These are phyloP conservation scores for Auxenochlorella pyrenoidosa DNA, from an alignment of 139 green algal species.

Conservation along the genomic window DNA sequence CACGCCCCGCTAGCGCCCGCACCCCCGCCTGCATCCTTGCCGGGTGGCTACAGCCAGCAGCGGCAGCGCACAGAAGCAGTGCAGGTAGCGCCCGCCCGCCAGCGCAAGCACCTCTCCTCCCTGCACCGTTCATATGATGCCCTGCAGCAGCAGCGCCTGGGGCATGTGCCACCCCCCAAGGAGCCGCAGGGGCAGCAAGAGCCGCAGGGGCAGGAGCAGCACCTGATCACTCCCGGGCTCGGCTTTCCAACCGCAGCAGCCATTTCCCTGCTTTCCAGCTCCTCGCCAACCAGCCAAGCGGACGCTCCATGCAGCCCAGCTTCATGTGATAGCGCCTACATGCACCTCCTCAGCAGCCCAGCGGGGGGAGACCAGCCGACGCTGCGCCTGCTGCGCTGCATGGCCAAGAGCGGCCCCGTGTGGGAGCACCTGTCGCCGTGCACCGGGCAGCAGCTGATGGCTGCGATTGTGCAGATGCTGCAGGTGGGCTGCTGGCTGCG, in stretches of 20 bases:
- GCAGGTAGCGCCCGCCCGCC: background rate
- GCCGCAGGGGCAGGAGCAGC: no score
- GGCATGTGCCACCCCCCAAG: background rate
- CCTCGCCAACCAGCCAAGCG: no score
- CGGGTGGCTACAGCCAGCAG: background rate
- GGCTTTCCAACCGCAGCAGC: background rate
- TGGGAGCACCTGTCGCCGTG: background rate
- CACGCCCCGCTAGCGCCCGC: background rate
- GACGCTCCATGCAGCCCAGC: background rate
- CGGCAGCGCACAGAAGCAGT: background rate
- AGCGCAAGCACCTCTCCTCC: constrained; percentile 22
- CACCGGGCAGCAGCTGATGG: background rate
- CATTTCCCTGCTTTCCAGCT: no score
- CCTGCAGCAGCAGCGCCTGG: background rate
- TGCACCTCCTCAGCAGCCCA: background rate
- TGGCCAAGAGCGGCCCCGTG: background rate
- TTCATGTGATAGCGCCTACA: background rate
- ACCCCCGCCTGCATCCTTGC: background rate
- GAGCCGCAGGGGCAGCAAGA: background rate
- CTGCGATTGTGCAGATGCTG: background rate
- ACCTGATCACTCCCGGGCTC: no score
- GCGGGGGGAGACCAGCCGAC: background rate
- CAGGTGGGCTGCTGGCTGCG: background rate
- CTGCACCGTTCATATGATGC: constrained; percentile 22
- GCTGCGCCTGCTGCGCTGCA: constrained; percentile 22